A percentile compares a stretch with the other conserved stretches of the same genome.
These are phyloP conservation scores for Beauveria varroae DNA, from an alignment of 2,329 filamentous ascomycete genomes.

Conservation along the genomic window DNA sequence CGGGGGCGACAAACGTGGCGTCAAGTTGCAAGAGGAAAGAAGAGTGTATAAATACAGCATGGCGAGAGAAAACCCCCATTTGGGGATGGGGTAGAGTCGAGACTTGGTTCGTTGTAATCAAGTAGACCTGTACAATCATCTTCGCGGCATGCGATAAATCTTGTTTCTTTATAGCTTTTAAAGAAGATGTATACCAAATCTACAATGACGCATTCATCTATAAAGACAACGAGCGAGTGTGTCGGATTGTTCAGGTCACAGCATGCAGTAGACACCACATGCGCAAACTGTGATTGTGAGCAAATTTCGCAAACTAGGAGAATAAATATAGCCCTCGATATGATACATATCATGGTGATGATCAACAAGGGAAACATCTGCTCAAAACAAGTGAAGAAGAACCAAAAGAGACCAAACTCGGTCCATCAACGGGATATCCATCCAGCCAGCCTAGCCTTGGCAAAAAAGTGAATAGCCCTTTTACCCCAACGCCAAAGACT, in stretches of 20 bases:
- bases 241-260: too few relatives aligned
- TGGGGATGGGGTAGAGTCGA: neutral
- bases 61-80: too few relatives aligned
- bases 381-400: neutral
- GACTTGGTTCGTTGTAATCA: neutral
- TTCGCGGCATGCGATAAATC: neutral
- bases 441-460: neutral
- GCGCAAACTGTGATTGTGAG: too few relatives aligned
- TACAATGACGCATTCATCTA: neutral
- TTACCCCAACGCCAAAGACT: constrained; percentile 7
- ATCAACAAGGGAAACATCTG: neutral
- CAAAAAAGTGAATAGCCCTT: neutral
- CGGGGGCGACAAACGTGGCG: too few relatives aligned
- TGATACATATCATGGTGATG: neutral
- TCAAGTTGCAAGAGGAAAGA: too few relatives aligned
- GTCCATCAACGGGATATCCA: constrained; percentile 4
- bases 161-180: neutral
- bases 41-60: constrained; percentile 5
- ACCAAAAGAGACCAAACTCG: neutral
- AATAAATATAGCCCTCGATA: neutral
- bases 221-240: too few relatives aligned
- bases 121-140: constrained; percentile 4
- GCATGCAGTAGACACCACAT: too few relatives aligned
- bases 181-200: neutral
- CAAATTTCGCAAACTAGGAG: too few relatives aligned